phyloP scores from a whole-genome alignment of 208 protist species.

The Leishmania major region DNA sequence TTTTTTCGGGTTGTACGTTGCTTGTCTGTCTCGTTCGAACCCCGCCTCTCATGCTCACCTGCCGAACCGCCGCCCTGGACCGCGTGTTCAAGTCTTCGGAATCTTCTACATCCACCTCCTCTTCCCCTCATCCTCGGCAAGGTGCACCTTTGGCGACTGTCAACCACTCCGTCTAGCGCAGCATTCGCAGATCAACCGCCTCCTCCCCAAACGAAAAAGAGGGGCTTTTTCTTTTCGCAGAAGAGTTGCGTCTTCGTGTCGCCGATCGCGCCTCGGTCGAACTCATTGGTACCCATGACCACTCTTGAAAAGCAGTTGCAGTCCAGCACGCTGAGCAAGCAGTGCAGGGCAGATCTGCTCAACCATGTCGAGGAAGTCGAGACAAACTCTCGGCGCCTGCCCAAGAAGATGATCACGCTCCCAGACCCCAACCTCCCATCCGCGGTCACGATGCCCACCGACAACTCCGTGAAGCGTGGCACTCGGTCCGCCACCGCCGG shows the following conservation, averaged over 20 bases:
- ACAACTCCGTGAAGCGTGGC: conserved; percentile 32
- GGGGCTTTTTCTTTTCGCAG: background rate
- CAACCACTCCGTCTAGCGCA: background rate
- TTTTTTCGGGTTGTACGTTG: background rate
- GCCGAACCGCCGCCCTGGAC: background rate
- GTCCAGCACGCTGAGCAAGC: conserved; percentile 55
- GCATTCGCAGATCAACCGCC: background rate
- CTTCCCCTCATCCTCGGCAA: background rate
- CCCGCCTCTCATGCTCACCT: background rate
- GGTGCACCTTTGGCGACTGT: background rate
- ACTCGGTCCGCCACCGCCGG: conserved; percentile 5
- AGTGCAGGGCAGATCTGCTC: conserved; percentile 74
- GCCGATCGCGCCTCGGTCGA: background rate
- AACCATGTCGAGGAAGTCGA: conserved; percentile 69
- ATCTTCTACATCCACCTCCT: background rate
- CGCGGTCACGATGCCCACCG: conserved; percentile 38
- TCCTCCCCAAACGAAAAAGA: background rate
- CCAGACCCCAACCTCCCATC: conserved; percentile 49
- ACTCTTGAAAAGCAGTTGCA: conserved; percentile 69
- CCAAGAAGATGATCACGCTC: conserved; percentile 56
- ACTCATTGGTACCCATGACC: conserved; percentile 36
- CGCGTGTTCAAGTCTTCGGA: background rate
- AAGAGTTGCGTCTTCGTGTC: background rate
- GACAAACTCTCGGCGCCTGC: conserved; percentile 49
- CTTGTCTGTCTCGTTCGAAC: background rate